These are phyloP conservation scores for Glarea lozoyensis DNA, from an alignment of 495 filamentous ascomycete genomes.

Conservation along the genomic window DNA sequence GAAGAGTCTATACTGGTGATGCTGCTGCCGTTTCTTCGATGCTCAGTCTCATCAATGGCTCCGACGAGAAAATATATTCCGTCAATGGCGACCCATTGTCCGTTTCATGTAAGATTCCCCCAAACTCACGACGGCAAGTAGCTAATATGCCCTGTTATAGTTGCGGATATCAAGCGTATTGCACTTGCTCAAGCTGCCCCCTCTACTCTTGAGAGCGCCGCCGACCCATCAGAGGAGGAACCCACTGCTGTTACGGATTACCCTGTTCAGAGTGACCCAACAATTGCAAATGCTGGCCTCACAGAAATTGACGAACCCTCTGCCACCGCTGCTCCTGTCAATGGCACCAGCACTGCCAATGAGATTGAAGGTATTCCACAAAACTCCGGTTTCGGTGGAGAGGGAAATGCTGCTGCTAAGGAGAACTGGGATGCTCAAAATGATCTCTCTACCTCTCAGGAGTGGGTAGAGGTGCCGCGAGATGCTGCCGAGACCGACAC, in stretches of 20 bases:
- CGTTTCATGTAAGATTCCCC: slow-evolving; percentile 60
- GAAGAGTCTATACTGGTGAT: slow-evolving; percentile 82
- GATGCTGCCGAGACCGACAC: slow-evolving; percentile 66
- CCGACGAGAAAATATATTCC: slow-evolving; percentile 58
- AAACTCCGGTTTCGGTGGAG: slow-evolving; percentile 49
- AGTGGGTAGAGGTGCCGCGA: slow-evolving; percentile 71
- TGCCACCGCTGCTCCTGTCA: slow-evolving; percentile 32
- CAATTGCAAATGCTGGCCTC: slow-evolving; percentile 59
- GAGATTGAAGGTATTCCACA: slow-evolving; percentile 31
- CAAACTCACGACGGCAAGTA: background rate
- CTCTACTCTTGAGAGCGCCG: slow-evolving; percentile 25
- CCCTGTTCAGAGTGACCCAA: slow-evolving; percentile 57
- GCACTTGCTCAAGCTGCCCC: slow-evolving; percentile 41
- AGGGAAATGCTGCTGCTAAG: slow-evolving; percentile 58
- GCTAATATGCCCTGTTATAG: slow-evolving; percentile 35
- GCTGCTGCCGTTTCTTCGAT: slow-evolving; percentile 72
- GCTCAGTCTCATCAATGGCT: slow-evolving; percentile 75
- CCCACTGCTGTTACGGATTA: slow-evolving; percentile 22
- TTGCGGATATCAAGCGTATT: slow-evolving; percentile 57
- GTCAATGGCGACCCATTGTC: slow-evolving; percentile 55
- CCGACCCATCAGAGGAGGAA: slow-evolving; percentile 9
- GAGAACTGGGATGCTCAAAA: slow-evolving; percentile 60
- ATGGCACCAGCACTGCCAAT: slow-evolving; percentile 34
- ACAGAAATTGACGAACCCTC: slow-evolving; percentile 58
- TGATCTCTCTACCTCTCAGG: slow-evolving; percentile 48